Evolutionary conservation across 768 basidiomycete genomes (phyloP), one percentile per base, ranked within the genome.

Genomic region (Guyanaporus albipodus): DNA sequence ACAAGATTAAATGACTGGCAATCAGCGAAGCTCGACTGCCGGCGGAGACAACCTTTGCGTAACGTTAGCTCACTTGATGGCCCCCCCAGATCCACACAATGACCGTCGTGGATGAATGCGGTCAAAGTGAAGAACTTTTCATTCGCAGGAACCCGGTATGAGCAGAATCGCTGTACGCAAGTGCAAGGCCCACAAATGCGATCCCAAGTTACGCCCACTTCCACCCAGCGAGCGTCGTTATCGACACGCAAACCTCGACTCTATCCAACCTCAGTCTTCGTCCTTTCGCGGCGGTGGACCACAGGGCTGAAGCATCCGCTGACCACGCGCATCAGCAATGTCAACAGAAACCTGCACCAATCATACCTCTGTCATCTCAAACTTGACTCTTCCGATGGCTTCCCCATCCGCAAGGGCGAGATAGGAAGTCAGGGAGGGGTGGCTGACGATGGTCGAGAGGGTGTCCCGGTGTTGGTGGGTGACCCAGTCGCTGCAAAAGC

Each of bases 401-500:
- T 97, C 93, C 3, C 92, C 91, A 54, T 99, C 95, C 12, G 94
- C 94, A 58, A 98, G 82, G 2, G 93, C 84, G 37, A 97, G 74
- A 63, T 87, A 99, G 2, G 90, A 90, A 12, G 83, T 72, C 46
- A 99, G 70, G 0, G 89, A 77, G 4, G 91, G 79, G 65, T 99
- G 96, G 2, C 95, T 92, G 36, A 93, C 83, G 52, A 98, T 93
- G 8, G 94, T 87, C 19, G 94, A 73, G 50, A 91, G 72, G n/a
- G 92, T 94, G 66, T 98, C 95, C 33, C 95, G 83, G 70, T 97
- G 94, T 62, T 97, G 95, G 68, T 97, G 91, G 7, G 92, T 96
- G 37, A 95, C 69, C 95, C 95, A 98, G 63, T 98, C 95, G 69
- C 95, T 98, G 24, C 8, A 61, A 3, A 5, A 42, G 26, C 31